Evolutionary conservation across 805 yeast species (phyloP), one percentile per base, ranked within the genome.

Genomic region (Metschnikowia similis): DNA sequence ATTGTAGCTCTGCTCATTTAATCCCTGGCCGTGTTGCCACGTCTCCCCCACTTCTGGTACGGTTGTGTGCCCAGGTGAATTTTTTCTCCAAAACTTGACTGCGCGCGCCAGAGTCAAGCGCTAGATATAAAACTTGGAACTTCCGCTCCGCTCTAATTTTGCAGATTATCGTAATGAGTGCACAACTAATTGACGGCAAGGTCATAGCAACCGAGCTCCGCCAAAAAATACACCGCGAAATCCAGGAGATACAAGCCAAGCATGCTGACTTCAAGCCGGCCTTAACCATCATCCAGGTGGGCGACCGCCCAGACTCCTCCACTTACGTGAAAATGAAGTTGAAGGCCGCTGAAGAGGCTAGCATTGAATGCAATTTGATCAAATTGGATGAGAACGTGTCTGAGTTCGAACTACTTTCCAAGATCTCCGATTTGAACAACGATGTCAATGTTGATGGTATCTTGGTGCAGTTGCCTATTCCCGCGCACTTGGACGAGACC

Each of bases 261-360:
- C 73, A 78, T 56, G 77, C 83, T 13, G 72, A 71, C 43, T 86
- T 87, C 66, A 70, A 73, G 55, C 94, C 96, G 30, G 76, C 74
- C 39, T 72, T 87, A 61, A 74, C 83, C 53, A 87, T 87, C 56
- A 74, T 87, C 55, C 96, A 87, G 69, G 86, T 87, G 21, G 96
- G 95, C 49, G 71, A 72, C 27, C 76, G 92, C 66, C 85, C 85
- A 21, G 96, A 87, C 62, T 86, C 94, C 10, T 73, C 85, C n/a
- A 85, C 89, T 3, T 87, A 87, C 66, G 91, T 87, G 42, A 79
- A 82, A 56, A 86, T 85, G 89, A 87, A 87, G 66, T 69, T 84
- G 52, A 85, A 83, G 65, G 92, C 94, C 9, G 87, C 92, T 29
- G 72, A 75, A 49, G 88, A 83, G 56, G 83, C 90, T 35, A 81